Evolutionary conservation across 768 basidiomycete genomes (phyloP).

Genomic region (Pisolithus microcarpus): DNA sequence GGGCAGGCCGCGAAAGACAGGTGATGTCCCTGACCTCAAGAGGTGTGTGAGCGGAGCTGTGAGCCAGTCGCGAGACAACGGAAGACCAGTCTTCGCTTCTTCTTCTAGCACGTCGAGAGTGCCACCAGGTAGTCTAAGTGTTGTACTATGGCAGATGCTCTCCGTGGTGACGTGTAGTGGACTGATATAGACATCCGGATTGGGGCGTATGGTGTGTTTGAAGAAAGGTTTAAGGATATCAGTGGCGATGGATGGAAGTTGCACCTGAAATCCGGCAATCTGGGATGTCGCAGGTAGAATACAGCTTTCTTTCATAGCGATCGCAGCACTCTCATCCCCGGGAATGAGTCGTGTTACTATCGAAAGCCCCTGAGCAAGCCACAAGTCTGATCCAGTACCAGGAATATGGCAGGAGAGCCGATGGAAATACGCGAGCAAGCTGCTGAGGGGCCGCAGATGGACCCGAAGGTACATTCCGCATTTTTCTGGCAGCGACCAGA

Average conservation of each 20-base stretch:
- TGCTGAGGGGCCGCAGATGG: conserved; percentile 43
- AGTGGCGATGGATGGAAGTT: conserved; percentile 22
- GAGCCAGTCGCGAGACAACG: conserved; percentile 57
- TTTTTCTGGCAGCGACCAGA: conserved; percentile 37
- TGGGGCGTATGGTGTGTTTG: conserved; percentile 37
- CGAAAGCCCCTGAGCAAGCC: conserved; percentile 60
- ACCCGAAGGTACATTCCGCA: conserved; percentile 6
- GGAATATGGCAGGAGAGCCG: conserved; percentile 53
- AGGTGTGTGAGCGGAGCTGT: conserved; percentile 69
- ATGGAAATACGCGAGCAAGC: conserved; percentile 48
- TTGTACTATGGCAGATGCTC: conserved; percentile 52
- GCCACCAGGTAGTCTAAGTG: conserved; percentile 36
- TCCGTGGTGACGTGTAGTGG: conserved; percentile 44
- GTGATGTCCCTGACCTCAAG: conserved; percentile 66
- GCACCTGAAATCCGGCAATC: conserved; percentile 19
- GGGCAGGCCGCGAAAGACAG: conserved; percentile 64
- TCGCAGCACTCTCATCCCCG: conserved; percentile 65
- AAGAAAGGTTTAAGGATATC: conserved; percentile 48
- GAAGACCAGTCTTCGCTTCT: conserved; percentile 31
- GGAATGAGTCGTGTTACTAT: conserved; percentile 52
- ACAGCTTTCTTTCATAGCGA: conserved; percentile 28
- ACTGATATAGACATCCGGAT: conserved; percentile 36
- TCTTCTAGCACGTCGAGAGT: conserved; percentile 9
- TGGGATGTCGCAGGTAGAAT: conserved; percentile 13
- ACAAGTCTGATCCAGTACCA: conserved; percentile 46